Evolutionary conservation across 1,139 yeast species (phyloP).

Genomic region (Nadsonia starkeyi-henricii): DNA sequence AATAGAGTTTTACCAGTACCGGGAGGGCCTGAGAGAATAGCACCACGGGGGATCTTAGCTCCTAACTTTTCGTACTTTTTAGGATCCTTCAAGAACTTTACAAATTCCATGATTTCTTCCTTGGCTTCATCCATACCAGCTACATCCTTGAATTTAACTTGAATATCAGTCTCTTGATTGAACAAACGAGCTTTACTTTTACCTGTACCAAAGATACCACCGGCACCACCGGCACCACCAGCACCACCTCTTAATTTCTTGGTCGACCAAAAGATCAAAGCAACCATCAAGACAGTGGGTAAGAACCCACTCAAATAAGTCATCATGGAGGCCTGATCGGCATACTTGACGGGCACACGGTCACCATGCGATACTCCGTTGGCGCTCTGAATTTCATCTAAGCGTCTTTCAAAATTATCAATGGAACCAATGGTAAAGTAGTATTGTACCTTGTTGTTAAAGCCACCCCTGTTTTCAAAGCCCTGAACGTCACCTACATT

Average conservation of each 20-base stretch:
- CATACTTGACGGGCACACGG: constrained; percentile 74
- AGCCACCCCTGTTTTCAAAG: not conserved
- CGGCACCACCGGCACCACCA: constrained; percentile 23
- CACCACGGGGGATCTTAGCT: constrained; percentile 96
- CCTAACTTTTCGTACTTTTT: constrained; percentile 80
- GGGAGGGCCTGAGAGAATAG: constrained; percentile 93
- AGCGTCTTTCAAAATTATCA: constrained; percentile 76
- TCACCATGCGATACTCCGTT: constrained; percentile 47
- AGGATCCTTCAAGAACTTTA: constrained; percentile 83
- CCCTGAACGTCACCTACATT: constrained; percentile 8
- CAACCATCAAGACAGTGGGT: constrained; percentile 75
- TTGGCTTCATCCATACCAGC: constrained; percentile 97
- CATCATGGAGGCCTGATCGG: constrained; percentile 50
- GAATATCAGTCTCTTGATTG: constrained; percentile 82
- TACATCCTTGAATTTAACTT: constrained; percentile 78
- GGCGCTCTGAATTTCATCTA: constrained; percentile 61
- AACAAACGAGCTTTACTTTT: constrained; percentile 74
- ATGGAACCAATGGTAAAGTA: constrained; percentile 81
- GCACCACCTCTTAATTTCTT: constrained; percentile 32
- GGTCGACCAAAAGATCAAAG: constrained; percentile 58
- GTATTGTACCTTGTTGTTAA: constrained; percentile 20
- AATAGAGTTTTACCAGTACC: constrained; percentile 96
- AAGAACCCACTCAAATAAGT: constrained; percentile 57
- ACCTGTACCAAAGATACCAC: constrained; percentile 43
- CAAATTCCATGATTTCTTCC: constrained; percentile 95